A percentile compares a stretch with the other conserved stretches of the same genome.
Evolutionary conservation across 345 rosid genomes (phyloP).

Genomic region (Cardamine chenopodiifolia): DNA sequence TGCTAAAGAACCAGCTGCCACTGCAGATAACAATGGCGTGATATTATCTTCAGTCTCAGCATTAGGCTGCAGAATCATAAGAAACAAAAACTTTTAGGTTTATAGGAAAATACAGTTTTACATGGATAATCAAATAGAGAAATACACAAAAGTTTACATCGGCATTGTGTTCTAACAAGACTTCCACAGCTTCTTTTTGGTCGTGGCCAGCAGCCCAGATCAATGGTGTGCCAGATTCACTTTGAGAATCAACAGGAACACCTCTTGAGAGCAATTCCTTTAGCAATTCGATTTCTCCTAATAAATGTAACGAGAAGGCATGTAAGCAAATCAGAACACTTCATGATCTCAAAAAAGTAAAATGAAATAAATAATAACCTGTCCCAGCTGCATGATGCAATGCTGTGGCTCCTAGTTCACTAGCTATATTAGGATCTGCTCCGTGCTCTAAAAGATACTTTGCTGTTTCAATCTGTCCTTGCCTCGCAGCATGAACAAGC

Average conservation of each 20-base stretch:
- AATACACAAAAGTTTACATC: conserved; percentile 50
- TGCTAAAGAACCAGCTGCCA: conserved; percentile 83
- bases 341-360: neutral
- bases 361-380: conserved; percentile 46
- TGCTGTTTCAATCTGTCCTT: conserved; percentile 74
- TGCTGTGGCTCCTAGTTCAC: conserved; percentile 85
- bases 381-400: conserved; percentile 90
- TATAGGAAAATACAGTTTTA: neutral
- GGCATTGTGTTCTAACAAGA: conserved; percentile 75
- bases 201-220: conserved; percentile 95
- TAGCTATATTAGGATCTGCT: conserved; percentile 70
- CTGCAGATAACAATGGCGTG: conserved; percentile 85
- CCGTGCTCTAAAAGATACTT: conserved; percentile 80
- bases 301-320: neutral
- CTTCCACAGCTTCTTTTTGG: conserved; percentile 71
- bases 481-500: conserved; percentile 89
- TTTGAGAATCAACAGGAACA: conserved; percentile 70
- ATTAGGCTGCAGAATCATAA: conserved; percentile 70
- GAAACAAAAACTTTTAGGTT: neutral
- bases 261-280: conserved; percentile 65
- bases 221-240: conserved; percentile 89
- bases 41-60: conserved; percentile 81
- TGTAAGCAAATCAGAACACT: conserved; percentile 14
- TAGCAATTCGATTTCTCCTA: conserved; percentile 74
- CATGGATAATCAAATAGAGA: neutral